phyloP scores from a whole-genome alignment of 345 rosid species.

The Gossypium stocksii region DNA sequence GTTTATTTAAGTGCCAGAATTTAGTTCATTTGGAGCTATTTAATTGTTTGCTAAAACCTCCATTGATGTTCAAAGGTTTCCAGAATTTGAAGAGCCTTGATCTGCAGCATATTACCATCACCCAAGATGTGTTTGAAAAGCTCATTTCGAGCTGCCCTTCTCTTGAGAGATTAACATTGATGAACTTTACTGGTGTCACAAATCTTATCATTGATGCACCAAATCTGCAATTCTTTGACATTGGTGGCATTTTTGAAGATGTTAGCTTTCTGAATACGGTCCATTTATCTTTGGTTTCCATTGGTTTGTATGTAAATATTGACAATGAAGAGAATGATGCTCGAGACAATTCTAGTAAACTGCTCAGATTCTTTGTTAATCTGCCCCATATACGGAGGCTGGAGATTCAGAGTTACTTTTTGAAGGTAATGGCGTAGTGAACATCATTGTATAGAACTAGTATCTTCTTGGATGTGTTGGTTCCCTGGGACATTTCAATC shows the following conservation, averaged over 20 bases:
- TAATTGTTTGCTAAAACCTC: constrained; percentile 63
- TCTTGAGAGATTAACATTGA: constrained; percentile 63
- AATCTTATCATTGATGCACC: constrained; percentile 55
- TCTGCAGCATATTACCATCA: constrained; percentile 59
- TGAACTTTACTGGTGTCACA: constrained; percentile 60
- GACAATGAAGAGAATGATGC: constrained; percentile 26
- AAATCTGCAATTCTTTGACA: constrained; percentile 58
- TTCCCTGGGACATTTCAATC: neutral
- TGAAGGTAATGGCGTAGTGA: constrained; percentile 39
- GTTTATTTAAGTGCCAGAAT: constrained; percentile 44
- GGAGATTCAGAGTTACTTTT: constrained; percentile 62
- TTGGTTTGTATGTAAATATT: constrained; percentile 47
- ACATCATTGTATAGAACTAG: neutral
- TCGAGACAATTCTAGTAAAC: constrained; percentile 38
- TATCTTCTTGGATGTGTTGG: neutral
- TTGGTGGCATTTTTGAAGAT: constrained; percentile 57
- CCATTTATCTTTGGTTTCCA: constrained; percentile 44
- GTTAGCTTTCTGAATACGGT: constrained; percentile 43
- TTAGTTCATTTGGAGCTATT: constrained; percentile 60
- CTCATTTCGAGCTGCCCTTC: constrained; percentile 48
- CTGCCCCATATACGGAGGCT: constrained; percentile 64
- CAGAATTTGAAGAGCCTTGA: constrained; percentile 62
- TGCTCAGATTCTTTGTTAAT: constrained; percentile 56
- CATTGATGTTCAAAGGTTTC: constrained; percentile 49
- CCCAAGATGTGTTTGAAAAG: constrained; percentile 52